Evolutionary conservation across 441 rosid genomes (phyloP), one percentile per base, ranked within the genome.

Genomic region (Bruguiera hainesii): DNA sequence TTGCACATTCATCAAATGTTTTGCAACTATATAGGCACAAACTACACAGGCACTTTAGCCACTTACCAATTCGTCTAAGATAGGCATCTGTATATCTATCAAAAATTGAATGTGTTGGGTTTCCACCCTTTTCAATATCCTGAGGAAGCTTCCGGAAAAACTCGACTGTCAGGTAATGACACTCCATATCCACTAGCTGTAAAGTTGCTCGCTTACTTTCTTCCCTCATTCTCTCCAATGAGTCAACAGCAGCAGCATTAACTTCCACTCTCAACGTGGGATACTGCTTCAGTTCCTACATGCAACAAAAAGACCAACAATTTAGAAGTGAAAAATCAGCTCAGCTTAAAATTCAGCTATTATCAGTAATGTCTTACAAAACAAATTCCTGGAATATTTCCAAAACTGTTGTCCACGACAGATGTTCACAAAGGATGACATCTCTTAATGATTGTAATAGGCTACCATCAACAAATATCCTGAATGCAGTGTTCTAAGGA

Each of bases 141-240:
- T 90, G 95, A 64, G 96, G 98, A 78, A 92, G 98, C 79, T 90
- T 92, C 70, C 95, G 82, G 78, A 92, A 92, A 78, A 90, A 92
- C 57, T 90, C 98, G 15, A 92, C 96, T 0, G 98, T 90, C 77
- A 88, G 73, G 83, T 92, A 90, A 78, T 89, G 69, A 49, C 86
- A 88, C 70, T 92, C 98, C 98, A 92, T 90, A 71, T 89, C 96
- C 8, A 92, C 96, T 46, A 89, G 84, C 82, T 81, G 91, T 60
- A 89, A 72, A 53, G 91, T 88, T 69, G 93, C 95, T 82, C 70
- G 84, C 78, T 77, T 92, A 85, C 98, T 92, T 67, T 89, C 95
- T 29, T 88, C 93, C 74, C 82, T 92, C 96, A 87, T 88, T 73
- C 95, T 82, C 23, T 92, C 98, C 67, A 92, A 60, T 56, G 98